Evolutionary conservation across 2,329 filamentous ascomycete genomes (phyloP).

Genomic region (Paraconiothyrium sp.): DNA sequence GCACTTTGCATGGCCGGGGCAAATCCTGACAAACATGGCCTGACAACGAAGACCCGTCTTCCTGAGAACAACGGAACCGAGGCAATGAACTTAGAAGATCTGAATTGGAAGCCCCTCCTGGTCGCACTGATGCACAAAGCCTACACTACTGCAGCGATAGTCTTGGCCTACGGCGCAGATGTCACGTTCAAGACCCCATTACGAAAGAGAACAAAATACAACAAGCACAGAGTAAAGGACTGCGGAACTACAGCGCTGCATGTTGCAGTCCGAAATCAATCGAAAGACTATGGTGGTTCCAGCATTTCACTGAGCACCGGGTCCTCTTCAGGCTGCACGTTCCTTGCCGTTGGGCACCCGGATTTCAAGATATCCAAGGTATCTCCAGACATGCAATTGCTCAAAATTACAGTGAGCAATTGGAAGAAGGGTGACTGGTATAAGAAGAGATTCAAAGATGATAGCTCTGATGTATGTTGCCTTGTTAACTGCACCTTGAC

Average conservation of each 20-base stretch:
- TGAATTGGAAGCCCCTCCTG: constrained; percentile 12
- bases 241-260: constrained; percentile 10
- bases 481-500: too few species aligned
- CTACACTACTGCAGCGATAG: constrained; percentile 8
- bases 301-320: constrained; percentile 4
- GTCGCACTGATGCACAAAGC: constrained; percentile 3
- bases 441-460: constrained; percentile 4
- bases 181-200: constrained; percentile 1
- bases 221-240: constrained; percentile 3
- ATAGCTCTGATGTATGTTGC: constrained; percentile 6
- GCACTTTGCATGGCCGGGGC: constrained; percentile 3
- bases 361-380: not conserved
- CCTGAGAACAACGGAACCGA: not conserved
- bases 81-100: constrained; percentile 7
- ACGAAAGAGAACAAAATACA: not conserved
- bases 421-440: not conserved
- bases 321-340: not conserved
- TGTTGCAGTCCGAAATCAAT: not conserved
- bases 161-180: constrained; percentile 4
- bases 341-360: constrained; percentile 5
- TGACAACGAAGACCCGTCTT: constrained; percentile 2
- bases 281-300: not conserved
- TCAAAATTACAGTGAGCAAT: not conserved
- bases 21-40: constrained; percentile 10
- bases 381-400: not conserved